Evolutionary conservation across 2,329 filamentous ascomycete species (phyloP), one percentile per base, ranked within the genome.

Genomic region (Chaetomiaceae sp.): DNA sequence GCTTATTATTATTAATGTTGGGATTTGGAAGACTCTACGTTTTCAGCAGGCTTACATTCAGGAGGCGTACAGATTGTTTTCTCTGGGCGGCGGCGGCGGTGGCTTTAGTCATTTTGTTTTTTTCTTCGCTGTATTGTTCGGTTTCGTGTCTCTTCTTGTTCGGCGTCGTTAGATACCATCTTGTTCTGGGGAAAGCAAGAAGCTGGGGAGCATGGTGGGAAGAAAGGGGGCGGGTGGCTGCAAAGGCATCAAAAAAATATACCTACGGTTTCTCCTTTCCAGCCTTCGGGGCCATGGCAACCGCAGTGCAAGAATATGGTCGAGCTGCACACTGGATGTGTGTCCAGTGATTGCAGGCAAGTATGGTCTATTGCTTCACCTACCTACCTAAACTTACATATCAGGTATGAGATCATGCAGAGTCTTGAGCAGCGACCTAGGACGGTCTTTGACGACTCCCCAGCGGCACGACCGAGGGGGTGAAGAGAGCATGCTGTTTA

Each of bases 91-190:
- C 31, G 19, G 20, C 17, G 16, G 39, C 9, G 42, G 21, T 14
- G 30, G 43, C 9, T 38, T 21, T 6, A 10, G 16, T 37, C 16
- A n/a, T 20, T 9, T 17, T 17, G n/a, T 13, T 23, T 39, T 33
- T 16, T 8, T n/a, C 10, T 38, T 37, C 13, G 6, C 40, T 44
- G 14, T 39, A n/a, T 34, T 37, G 31, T 10, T 40, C 16, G 25
- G 33, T 39, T 41, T 45, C 14, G n/a, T 44, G n/a, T n/a, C 21
- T 21, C 17, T 19, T 14, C 30, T 25, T 35, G 6, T 39, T 37
- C 17, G 41, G 50, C 42, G 39, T 50, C 51, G 21, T 50, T 47
- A 46, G 51, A 50, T 54, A 50, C 46, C 47, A 54, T 45, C 39
- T 45, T 42, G 34, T 53, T 46, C 47, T 39, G 47, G 50, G 37